Base-by-base conservation (phyloP, 306 rosid genomes). In the Rubus parviflorus region DNA sequence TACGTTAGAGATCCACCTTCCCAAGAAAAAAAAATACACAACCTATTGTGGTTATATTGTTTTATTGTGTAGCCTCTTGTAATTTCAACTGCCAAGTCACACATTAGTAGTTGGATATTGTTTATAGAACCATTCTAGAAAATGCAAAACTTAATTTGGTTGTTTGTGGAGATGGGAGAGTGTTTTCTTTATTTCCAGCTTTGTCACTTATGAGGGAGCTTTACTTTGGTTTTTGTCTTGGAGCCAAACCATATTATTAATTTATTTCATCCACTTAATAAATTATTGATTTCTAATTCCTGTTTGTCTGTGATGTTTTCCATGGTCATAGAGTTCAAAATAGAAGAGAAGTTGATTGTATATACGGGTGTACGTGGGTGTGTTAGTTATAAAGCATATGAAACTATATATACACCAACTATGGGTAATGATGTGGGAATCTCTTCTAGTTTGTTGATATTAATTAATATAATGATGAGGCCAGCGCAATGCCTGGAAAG, bases 391-490 rank as follows among this genome's bases (percentile, higher is more conserved):
- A 30, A 30, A 30, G 20, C 47, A 10, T 19, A n/a, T 56, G 23
- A 19, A 46, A 70, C 7, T 6, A 49, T 14, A 53, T 25, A 40
- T 4, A 40, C 2, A 30, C 35, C 35, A 22, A 54, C 5, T n/a
- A 41, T 64, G 60, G 23, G 40, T 57, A 76, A 77, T 19, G 37
- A 23, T 17, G 46, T 45, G 48, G 66, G 54, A 40, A 20, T 20
- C 67, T 43, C 42, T 6, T 73, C 22, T 20, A 20, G 8, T 10
- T 51, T 35, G 20, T 53, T 40, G 23, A 25, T 10, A 3, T 49
- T 53, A n/a, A n/a, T n/a, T n/a, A n/a, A 30, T 72, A 41, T 10
- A 42, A 77, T 56, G 68, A 77, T 38, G 13, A 30, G 46, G 75
- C 76, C 35, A 30, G 35, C 35, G 1, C 35, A 30, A 30, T 30